Evolutionary conservation across 495 filamentous ascomycete genomes (phyloP), one percentile per base, ranked within the genome.

Genomic region (Acidomyces sp.): DNA sequence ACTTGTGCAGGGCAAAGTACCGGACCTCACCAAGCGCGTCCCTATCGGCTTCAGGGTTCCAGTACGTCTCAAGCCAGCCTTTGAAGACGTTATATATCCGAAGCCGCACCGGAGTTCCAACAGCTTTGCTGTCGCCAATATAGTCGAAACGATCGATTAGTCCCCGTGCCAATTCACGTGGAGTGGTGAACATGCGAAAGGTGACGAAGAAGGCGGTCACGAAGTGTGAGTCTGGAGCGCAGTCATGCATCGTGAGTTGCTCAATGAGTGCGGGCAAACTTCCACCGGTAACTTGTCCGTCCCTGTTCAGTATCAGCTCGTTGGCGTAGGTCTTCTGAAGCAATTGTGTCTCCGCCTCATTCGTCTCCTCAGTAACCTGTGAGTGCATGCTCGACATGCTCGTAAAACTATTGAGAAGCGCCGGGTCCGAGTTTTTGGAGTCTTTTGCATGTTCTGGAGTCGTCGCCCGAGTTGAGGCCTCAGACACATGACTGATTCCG

Each of bases 31-130:
- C 67, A 25, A 96, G 65, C 4, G 87, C 85, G 4, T 69, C 69
- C 41, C 68, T 64, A 57, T 99, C 92, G 19, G 75, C 69, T 20
- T 84, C 75, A 43, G 80, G 74, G 19, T 81, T 77, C 92, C 92
- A 99, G 61, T 96, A 85, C 2, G 80, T 86, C 61, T 99, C 92
- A 3, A 99, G 63, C 92, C 92, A 99, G 22, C 80, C 78, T 61
- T 99, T 99, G 67, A 95, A 83, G 27, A 87, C 76, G 56, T 99
- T 96, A 67, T 93, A 96, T 0, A 95, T 85, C 12, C 92, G 75
- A 24, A 96, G 66, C 24, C 87, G 79, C 15, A 96, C 86, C 0
- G 87, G 85, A 3, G 65, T 69, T 6, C 82, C 78, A 15, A 82
- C 74, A 32, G 73, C 67, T 9, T 77, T 72, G 22, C 74, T 78